Conservation (phyloP, 1,284 basidiomycete species). For the Cutaneotrichosporon sp. region DNA sequence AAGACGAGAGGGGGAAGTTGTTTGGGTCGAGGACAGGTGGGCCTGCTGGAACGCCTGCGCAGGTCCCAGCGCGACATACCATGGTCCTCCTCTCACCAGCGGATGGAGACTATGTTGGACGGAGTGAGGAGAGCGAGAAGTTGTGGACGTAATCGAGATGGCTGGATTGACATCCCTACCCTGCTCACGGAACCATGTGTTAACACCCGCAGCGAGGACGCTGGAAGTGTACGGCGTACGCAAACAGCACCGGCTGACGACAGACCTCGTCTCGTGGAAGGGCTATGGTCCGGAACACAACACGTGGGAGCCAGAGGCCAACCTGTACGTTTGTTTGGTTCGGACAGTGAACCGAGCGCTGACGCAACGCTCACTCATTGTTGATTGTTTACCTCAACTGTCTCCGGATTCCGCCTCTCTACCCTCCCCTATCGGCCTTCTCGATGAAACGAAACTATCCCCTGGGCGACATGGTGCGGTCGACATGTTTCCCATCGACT, state of each 20-base stretch:
- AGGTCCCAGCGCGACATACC: no score
- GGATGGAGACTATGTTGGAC: no score
- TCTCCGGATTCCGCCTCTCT: background rate
- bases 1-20: no score
- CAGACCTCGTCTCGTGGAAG: conserved; percentile 53
- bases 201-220: conserved; percentile 18
- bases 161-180: no score
- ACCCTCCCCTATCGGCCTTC: background rate
- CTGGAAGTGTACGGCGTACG: conserved; percentile 18
- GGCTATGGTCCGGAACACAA: conserved; percentile 52
- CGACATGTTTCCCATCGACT: background rate
- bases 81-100: no score
- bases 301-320: conserved; percentile 50
- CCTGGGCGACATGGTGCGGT: background rate
- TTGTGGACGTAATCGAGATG: no score
- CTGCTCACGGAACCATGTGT: background rate
- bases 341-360: background rate
- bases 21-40: no score
- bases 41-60: no score
- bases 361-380: background rate
- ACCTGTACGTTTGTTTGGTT: conserved; percentile 40
- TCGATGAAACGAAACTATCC: background rate
- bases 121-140: no score
- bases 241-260: background rate
- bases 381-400: no score